Evolutionary conservation across 768 basidiomycete genomes (phyloP).

Genomic region (Lenzites betulinus): DNA sequence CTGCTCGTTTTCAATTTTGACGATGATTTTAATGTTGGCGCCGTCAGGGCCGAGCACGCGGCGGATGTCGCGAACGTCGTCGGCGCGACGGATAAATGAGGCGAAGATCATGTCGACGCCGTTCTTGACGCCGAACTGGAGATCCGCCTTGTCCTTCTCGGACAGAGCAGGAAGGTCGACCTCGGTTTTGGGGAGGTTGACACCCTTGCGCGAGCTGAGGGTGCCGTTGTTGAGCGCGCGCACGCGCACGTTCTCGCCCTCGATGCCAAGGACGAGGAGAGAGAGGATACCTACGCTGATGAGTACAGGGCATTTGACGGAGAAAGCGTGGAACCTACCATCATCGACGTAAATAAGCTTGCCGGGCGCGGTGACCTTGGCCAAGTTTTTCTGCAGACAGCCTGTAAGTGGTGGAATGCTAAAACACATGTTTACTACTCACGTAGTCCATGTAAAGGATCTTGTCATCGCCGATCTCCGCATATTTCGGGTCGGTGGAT

Average conservation of each 20-base stretch:
- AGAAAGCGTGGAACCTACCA: slow-evolving; percentile 48
- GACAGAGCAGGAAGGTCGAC: slow-evolving; percentile 98
- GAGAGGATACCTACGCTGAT: slow-evolving; percentile 71
- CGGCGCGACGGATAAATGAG: slow-evolving; percentile 94
- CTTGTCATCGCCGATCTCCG: slow-evolving; percentile 78
- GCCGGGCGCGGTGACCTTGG: slow-evolving; percentile 95
- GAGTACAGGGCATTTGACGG: slow-evolving; percentile 10
- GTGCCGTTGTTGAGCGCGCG: slow-evolving; percentile 89
- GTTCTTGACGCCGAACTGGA: slow-evolving; percentile 94
- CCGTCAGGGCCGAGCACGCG: slow-evolving; percentile 93
- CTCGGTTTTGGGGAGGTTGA: slow-evolving; percentile 97
- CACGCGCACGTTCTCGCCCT: slow-evolving; percentile 78
- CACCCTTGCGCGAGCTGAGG: slow-evolving; percentile 96
- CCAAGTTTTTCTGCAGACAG: slow-evolving; percentile 70
- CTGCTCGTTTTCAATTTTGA: slow-evolving; percentile 99
- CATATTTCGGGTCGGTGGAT: slow-evolving; percentile 81
- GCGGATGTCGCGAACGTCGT: slow-evolving; percentile 94
- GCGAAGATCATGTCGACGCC: slow-evolving; percentile 99
- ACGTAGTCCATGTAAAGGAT: slow-evolving; percentile 94
- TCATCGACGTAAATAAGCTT: slow-evolving; percentile 98
- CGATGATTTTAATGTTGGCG: slow-evolving; percentile 96
- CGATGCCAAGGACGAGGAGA: slow-evolving; percentile 88
- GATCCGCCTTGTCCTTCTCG: slow-evolving; percentile 96
- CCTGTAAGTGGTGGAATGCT: too few relatives aligned
- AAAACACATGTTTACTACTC: slow-evolving; percentile 34